phyloP scores from a whole-genome alignment of 2,329 filamentous ascomycete genomes.

The Trichoderma atroviride region DNA sequence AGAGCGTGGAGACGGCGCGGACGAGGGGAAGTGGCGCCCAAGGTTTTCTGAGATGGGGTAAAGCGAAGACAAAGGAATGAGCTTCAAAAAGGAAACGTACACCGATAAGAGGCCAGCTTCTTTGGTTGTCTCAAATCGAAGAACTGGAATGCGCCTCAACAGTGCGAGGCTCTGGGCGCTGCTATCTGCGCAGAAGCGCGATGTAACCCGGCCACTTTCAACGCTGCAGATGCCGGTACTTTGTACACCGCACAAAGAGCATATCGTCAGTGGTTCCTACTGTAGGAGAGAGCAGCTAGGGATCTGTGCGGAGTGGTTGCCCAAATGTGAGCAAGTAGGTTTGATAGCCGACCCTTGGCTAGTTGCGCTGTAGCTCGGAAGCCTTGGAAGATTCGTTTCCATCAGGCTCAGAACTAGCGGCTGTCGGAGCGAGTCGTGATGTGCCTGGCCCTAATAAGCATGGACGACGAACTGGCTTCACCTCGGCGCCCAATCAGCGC shows the following conservation, averaged over 20 bases:
- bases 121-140: not conserved
- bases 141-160: not conserved
- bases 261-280: not conserved
- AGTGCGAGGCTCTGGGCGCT: not conserved
- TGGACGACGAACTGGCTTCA: not conserved
- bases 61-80: not conserved
- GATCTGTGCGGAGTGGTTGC: not conserved
- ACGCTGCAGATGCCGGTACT: not conserved
- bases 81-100: not conserved
- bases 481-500: conserved; percentile 2
- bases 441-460: not conserved
- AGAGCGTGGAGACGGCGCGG: not conserved
- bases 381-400: conserved; percentile 12
- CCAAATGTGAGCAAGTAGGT: not conserved
- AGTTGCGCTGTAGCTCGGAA: conserved; percentile 1
- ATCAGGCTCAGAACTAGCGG: not conserved
- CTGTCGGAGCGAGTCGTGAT: not conserved
- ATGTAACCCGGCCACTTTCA: conserved; percentile 12
- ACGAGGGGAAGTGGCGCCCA: not conserved
- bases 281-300: not conserved
- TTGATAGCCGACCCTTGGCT: not conserved
- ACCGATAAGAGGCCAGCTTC: not conserved
- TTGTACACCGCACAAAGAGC: conserved; percentile 9
- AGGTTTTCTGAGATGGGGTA: not conserved
- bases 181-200: not conserved